Evolutionary conservation across 352 stramenopile species (phyloP).

Genomic region (Pythium sukuiense): DNA sequence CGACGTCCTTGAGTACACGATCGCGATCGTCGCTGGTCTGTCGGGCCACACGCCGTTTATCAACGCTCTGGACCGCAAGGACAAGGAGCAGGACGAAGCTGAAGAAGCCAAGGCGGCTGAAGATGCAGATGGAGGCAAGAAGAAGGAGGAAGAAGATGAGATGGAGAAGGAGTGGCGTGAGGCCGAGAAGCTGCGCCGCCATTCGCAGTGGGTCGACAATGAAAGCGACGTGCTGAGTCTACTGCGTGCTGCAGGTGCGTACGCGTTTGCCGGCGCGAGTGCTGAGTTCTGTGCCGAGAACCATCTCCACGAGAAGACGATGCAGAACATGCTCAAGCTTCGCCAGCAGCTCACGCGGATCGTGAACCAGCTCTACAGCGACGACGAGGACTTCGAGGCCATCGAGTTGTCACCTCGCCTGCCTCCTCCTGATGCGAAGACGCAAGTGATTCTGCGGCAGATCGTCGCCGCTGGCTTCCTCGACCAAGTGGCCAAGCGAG

Average conservation of each 20-base stretch:
- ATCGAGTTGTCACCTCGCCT: conserved; percentile 64
- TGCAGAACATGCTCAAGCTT: conserved; percentile 89
- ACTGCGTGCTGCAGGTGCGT: conserved; percentile 71
- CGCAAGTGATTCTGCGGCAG: conserved; percentile 63
- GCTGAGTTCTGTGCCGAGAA: conserved; percentile 72
- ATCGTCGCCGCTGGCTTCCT: conserved; percentile 81
- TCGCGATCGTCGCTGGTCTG: conserved; percentile 75
- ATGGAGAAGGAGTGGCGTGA: conserved; percentile 77
- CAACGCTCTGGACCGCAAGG: conserved; percentile 51
- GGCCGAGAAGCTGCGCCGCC: conserved; percentile 67
- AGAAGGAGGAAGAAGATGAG: conserved; percentile 48
- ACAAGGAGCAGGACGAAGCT: conserved; percentile 35
- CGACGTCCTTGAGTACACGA: conserved; percentile 73
- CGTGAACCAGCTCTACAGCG: conserved; percentile 65
- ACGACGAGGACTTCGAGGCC: conserved; percentile 37
- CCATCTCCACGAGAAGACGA: conserved; percentile 83
- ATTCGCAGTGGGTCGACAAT: conserved; percentile 76
- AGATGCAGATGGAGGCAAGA: conserved; percentile 19
- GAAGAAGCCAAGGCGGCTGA: conserved; percentile 21
- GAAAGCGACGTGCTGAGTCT: conserved; percentile 83
- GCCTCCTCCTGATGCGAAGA: conserved; percentile 60
- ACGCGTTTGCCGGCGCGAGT: conserved; percentile 68
- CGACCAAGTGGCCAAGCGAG: conserved; percentile 80
- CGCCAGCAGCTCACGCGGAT: conserved; percentile 81
- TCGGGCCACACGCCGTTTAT: conserved; percentile 81